These are phyloP conservation scores for Enterocytospora artemiae DNA, from an alignment of 371 early-diverging fungal genomes.

Conservation along the genomic window DNA sequence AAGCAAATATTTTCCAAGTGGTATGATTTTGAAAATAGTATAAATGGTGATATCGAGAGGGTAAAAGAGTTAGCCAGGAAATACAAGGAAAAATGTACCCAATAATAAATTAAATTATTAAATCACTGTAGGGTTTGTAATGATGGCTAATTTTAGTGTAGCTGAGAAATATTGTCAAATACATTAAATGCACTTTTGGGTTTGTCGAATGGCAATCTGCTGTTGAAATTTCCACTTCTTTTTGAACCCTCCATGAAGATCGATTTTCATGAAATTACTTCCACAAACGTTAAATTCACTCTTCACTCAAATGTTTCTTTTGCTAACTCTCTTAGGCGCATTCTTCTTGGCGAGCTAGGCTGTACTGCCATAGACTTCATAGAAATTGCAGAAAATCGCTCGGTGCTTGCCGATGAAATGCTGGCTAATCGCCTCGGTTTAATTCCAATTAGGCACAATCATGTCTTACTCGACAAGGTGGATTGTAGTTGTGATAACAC, in stretches of 20 bases:
- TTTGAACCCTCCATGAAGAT: conserved; percentile 22
- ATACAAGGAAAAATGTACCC: conserved; percentile 27
- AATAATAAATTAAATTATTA: no score
- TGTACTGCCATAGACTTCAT: conserved; percentile 78
- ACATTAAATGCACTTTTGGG: no score
- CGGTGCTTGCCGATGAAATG: conserved; percentile 87
- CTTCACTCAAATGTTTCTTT: conserved; percentile 80
- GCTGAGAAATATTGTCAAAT: no score
- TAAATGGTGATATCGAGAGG: conserved; percentile 36
- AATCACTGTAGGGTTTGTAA: no score
- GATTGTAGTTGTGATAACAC: conserved; percentile 62
- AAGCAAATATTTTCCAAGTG: conserved; percentile 37
- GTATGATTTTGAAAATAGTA: conserved; percentile 38
- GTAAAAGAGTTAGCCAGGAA: conserved; percentile 35
- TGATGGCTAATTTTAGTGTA: no score
- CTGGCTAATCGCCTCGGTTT: conserved; percentile 89
- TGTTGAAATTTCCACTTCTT: no score
- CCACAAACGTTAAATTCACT: conserved; percentile 22
- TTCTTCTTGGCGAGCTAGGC: conserved; percentile 69
- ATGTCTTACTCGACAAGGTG: conserved; percentile 59
- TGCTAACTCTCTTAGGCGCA: conserved; percentile 84
- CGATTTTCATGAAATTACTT: conserved; percentile 22
- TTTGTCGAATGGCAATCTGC: no score
- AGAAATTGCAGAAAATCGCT: conserved; percentile 78
- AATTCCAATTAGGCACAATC: conserved; percentile 81